Evolutionary conservation across 2,329 filamentous ascomycete species (phyloP), one percentile per base, ranked within the genome.

Genomic region (Aureobasidium sp.): DNA sequence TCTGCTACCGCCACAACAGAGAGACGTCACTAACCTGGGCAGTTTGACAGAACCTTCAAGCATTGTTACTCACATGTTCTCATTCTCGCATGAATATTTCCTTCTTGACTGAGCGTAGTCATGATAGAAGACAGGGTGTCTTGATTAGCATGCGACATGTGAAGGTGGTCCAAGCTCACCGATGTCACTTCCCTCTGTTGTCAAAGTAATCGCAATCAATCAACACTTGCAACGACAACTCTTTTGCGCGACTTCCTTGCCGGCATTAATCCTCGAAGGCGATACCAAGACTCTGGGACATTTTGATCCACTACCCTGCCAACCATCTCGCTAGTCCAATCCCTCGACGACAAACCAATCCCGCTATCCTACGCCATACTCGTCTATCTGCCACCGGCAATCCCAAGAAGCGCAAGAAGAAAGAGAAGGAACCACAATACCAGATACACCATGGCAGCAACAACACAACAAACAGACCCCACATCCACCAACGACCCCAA

Each of bases 401-500:
- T 15, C 1, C 36, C 36, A 51, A 36, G 17, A n/a, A 14, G 29
- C 27, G 9, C 9, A 12, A 34, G 9, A 37, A 15, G 41, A 14
- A 14, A 0, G 1, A 25, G 42, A 27, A 45, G 8, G 22, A 36
- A 17, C 36, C 9, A 25, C 20, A 20, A 20, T 3, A 56, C 12
- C 12, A 15, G 11, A 22, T 1, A 37, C 31, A 34, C 34, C 29
- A 45, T 57, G 25, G 20, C 37, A 42, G 36, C 53, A 42, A 57
- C 41, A 34, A 36, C 39, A 14, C 39, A 42, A 56, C 2, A 25
- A 29, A 44, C 39, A 27, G 53, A 57, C 12, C 25, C 27, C 37
- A 20, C 51, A 34, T 17, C 25, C 3, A 9, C 41, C 53, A 34
- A 5, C 8, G 69, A 72, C 58, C 55, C 29, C 31, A 72, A 71